phyloP scores from a whole-genome alignment of 495 filamentous ascomycete species.

The Penicillium odoratum region DNA sequence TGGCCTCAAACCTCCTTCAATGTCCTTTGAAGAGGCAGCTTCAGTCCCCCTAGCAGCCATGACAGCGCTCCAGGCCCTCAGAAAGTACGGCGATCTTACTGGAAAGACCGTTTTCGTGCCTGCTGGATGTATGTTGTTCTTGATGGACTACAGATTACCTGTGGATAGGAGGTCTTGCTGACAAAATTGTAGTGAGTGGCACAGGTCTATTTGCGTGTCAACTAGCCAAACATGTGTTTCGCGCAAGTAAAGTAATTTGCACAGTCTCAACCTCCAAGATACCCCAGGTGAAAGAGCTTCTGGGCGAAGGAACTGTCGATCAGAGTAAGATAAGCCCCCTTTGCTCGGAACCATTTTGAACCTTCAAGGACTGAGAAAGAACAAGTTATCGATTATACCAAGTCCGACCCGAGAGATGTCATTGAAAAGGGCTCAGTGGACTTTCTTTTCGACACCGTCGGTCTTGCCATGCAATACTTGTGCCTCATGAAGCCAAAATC shows the following conservation, averaged over 20 bases:
- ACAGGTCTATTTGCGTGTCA: constrained; percentile 39
- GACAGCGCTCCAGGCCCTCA: constrained; percentile 45
- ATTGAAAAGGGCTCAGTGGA: constrained; percentile 49
- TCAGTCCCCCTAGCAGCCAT: constrained; percentile 39
- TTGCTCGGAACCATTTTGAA: background rate
- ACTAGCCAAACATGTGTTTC: constrained; percentile 52
- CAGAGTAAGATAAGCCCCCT: background rate
- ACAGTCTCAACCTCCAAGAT: constrained; percentile 55
- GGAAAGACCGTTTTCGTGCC: constrained; percentile 59
- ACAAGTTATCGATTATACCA: constrained; percentile 53
- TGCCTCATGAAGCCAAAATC: constrained; percentile 32
- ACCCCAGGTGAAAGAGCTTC: constrained; percentile 35
- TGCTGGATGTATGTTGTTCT: constrained; percentile 31
- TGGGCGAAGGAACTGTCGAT: constrained; percentile 30
- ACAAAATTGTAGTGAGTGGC: constrained; percentile 40
- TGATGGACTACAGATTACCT: background rate
- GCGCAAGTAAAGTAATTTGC: constrained; percentile 47
- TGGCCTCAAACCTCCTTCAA: background rate
- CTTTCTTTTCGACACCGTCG: constrained; percentile 53
- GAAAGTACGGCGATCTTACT: constrained; percentile 34
- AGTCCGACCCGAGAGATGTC: constrained; percentile 34
- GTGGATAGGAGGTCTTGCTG: background rate
- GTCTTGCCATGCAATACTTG: constrained; percentile 29
- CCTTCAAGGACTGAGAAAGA: constrained; percentile 4
- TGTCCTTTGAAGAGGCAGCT: constrained; percentile 42